Evolutionary conservation across 129 eudicot species (phyloP).

Genomic region (Arctium lappa): DNA sequence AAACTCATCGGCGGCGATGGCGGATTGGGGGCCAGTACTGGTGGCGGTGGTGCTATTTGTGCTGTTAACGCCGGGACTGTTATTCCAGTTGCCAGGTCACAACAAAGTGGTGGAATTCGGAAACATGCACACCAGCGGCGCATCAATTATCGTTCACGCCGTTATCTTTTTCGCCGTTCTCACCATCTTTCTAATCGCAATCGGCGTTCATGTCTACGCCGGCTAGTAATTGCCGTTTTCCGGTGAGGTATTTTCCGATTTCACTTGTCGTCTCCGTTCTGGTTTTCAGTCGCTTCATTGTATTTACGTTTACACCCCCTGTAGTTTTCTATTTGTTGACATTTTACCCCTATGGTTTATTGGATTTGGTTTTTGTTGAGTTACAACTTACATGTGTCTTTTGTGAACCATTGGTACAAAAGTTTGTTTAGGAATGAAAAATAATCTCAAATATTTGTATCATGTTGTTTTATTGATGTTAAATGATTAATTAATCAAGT

Average conservation of each 20-base stretch:
- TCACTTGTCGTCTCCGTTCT: not conserved
- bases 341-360: not conserved
- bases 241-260: not conserved
- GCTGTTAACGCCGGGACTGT: constrained; percentile 49
- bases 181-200: constrained; percentile 57
- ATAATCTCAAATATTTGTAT: not conserved
- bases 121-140: constrained; percentile 53
- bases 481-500: too few relatives aligned
- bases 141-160: constrained; percentile 49
- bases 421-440: too few relatives aligned
- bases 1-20: constrained; percentile 17
- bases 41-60: constrained; percentile 49
- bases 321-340: not conserved
- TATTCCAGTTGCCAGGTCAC: constrained; percentile 64
- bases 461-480: too few relatives aligned
- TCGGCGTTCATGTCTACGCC: constrained; percentile 49
- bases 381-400: not conserved
- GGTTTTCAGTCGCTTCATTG: not conserved
- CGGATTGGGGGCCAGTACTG: constrained; percentile 57
- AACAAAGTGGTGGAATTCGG: constrained; percentile 49
- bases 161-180: constrained; percentile 44
- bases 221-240: not conserved
- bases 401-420: too few relatives aligned
- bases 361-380: not conserved
- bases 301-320: constrained; percentile 1